Conservation (phyloP, 1,139 yeast genomes). For the Suhomyces kunorum region DNA sequence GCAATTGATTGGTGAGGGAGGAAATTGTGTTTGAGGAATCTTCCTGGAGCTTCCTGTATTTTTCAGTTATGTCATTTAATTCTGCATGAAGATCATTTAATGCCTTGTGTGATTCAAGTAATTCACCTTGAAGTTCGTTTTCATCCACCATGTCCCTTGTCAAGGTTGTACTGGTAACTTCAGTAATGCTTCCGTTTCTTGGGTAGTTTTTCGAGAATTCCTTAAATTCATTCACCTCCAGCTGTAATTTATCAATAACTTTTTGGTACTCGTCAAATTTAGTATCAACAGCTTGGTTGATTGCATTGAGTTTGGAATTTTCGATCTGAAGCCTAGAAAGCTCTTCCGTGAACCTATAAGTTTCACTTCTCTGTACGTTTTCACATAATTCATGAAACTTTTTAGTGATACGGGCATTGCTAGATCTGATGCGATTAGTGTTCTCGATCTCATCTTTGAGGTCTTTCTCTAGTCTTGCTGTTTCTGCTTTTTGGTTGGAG, state of each 20-base stretch:
- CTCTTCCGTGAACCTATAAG: constrained; percentile 14
- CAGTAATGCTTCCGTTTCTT: constrained; percentile 4
- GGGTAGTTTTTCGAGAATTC: constrained; percentile 19
- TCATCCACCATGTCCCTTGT: constrained; percentile 12
- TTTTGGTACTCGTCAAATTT: constrained; percentile 36
- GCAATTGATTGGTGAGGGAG: constrained; percentile 31
- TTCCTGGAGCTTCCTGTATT: constrained; percentile 26
- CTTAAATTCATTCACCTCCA: constrained; percentile 32
- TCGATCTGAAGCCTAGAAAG: constrained; percentile 21
- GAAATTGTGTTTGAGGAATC: constrained; percentile 31
- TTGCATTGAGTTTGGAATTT: constrained; percentile 21
- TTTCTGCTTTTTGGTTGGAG: constrained; percentile 24
- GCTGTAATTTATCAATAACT: constrained; percentile 35
- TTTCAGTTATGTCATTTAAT: constrained; percentile 24
- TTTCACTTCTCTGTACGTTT: constrained; percentile 15
- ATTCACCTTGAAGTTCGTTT: constrained; percentile 14
- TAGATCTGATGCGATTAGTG: constrained; percentile 23
- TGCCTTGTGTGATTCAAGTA: constrained; percentile 27
- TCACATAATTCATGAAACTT: constrained; percentile 25
- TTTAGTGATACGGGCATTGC: constrained; percentile 21
- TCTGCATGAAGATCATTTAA: constrained; percentile 25
- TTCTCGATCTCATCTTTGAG: constrained; percentile 27
- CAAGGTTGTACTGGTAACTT: not conserved
- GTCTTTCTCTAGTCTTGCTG: constrained; percentile 25
- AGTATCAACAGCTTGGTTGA: constrained; percentile 22